A percentile compares a stretch with the other conserved stretches of the same genome.
Evolutionary conservation across 2,329 filamentous ascomycete species (phyloP).

Genomic region (Cyanodermella asteris): DNA sequence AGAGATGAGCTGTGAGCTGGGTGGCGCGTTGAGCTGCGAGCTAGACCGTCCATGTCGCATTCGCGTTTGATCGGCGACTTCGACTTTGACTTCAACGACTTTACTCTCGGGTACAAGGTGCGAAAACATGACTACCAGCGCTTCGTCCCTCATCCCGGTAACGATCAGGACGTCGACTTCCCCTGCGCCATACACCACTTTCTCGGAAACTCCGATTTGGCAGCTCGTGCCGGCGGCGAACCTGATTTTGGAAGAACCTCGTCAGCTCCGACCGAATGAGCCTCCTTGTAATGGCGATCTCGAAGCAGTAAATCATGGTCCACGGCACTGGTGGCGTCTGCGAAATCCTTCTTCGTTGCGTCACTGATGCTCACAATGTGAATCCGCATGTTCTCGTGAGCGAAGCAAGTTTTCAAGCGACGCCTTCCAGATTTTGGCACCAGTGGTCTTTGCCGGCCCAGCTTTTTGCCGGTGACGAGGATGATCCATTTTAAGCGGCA

Average conservation of each 20-base stretch:
- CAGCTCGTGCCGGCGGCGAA: conserved; percentile 22
- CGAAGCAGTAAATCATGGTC: conserved; percentile 28
- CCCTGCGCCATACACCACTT: conserved; percentile 19
- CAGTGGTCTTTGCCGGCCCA: conserved; percentile 40
- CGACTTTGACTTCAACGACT: conserved; percentile 32
- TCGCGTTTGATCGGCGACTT: conserved; percentile 17
- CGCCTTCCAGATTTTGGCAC: conserved; percentile 30
- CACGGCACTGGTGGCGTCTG: conserved; percentile 23
- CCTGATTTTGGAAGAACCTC: conserved; percentile 27
- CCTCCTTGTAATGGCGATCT: conserved; percentile 39
- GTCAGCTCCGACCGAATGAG: conserved; percentile 32
- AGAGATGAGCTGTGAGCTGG: too few species aligned
- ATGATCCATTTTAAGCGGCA: conserved; percentile 23
- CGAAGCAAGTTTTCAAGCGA: conserved; percentile 13
- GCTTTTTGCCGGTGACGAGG: conserved; percentile 28
- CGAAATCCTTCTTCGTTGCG: conserved; percentile 34
- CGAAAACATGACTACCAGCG: conserved; percentile 32
- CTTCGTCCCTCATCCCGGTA: conserved; percentile 40
- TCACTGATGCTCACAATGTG: conserved; percentile 34
- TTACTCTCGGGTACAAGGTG: conserved; percentile 30
- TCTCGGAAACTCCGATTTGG: conserved; percentile 30
- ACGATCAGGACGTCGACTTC: conserved; percentile 35
- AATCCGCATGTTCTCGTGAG: conserved; percentile 14
- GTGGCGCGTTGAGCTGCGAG: conserved; percentile 8
- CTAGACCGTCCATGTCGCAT: conserved; percentile 15